Conservation (phyloP, 805 yeast species). For the Kregervanrija fluxuum region DNA sequence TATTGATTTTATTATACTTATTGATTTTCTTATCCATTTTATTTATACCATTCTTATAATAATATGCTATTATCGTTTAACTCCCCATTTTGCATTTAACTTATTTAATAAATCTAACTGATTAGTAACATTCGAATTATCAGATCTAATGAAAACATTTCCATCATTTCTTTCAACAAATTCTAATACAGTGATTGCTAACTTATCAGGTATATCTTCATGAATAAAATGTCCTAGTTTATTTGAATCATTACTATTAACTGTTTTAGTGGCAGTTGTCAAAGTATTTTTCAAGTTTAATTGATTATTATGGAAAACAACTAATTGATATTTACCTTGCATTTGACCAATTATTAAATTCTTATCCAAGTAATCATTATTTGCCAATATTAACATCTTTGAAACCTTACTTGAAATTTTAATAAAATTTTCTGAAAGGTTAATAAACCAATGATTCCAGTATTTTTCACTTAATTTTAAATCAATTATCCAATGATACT, state of each 20-base stretch:
- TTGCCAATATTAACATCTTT: constrained; percentile 74
- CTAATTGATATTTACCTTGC: constrained; percentile 94
- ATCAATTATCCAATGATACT: constrained; percentile 55
- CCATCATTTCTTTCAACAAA: constrained; percentile 40
- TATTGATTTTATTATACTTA: no score
- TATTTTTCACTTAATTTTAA: constrained; percentile 50
- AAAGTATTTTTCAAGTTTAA: constrained; percentile 13
- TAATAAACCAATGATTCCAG: constrained; percentile 83
- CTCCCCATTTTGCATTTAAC: constrained; percentile 28
- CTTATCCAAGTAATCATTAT: constrained; percentile 83
- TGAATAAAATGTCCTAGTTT: constrained; percentile 93
- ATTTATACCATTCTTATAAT: background rate
- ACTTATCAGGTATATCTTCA: constrained; percentile 74
- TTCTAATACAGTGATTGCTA: constrained; percentile 48
- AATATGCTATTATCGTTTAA: constrained; percentile 15
- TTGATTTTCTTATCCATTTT: background rate
- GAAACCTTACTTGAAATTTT: constrained; percentile 36
- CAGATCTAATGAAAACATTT: constrained; percentile 14
- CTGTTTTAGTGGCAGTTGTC: constrained; percentile 20
- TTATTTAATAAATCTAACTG: constrained; percentile 23
- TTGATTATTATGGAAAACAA: constrained; percentile 48
- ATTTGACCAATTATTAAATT: constrained; percentile 88
- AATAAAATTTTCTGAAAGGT: constrained; percentile 48
- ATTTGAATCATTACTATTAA: constrained; percentile 20
- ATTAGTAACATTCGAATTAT: constrained; percentile 9